These are phyloP conservation scores for Ceratocystis cubensis DNA, from an alignment of 2,329 filamentous ascomycete genomes.

Conservation along the genomic window DNA sequence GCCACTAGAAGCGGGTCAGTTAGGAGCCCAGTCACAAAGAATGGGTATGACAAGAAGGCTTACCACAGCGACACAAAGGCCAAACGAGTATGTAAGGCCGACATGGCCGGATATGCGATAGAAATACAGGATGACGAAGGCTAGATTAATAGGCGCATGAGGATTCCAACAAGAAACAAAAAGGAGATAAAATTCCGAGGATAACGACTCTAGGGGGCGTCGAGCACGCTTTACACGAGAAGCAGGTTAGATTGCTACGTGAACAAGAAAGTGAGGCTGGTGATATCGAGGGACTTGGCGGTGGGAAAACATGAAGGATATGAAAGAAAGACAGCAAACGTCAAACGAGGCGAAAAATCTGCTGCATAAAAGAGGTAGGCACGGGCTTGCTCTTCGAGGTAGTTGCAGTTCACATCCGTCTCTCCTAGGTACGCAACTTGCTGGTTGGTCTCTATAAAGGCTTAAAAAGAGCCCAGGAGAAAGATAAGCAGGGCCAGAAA, in stretches of 20 bases:
- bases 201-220: background rate
- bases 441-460: background rate
- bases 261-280: background rate
- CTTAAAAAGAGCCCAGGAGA: background rate
- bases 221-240: background rate
- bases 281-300: background rate
- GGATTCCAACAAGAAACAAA: background rate
- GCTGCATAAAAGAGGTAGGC: background rate
- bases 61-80: constrained; percentile 18
- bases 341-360: background rate
- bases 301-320: background rate
- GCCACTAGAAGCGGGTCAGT: constrained; percentile 8
- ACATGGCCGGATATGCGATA: constrained; percentile 11
- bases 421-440: background rate
- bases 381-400: background rate
- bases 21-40: background rate
- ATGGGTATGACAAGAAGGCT: background rate
- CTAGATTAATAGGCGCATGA: background rate
- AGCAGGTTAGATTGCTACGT: background rate
- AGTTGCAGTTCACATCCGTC: background rate
- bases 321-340: background rate
- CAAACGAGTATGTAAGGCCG: constrained; percentile 13
- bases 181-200: background rate
- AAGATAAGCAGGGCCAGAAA: background rate
- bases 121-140: background rate